Evolutionary conservation across 257 asterid species (phyloP).

Genomic region (Scutellaria minor): DNA sequence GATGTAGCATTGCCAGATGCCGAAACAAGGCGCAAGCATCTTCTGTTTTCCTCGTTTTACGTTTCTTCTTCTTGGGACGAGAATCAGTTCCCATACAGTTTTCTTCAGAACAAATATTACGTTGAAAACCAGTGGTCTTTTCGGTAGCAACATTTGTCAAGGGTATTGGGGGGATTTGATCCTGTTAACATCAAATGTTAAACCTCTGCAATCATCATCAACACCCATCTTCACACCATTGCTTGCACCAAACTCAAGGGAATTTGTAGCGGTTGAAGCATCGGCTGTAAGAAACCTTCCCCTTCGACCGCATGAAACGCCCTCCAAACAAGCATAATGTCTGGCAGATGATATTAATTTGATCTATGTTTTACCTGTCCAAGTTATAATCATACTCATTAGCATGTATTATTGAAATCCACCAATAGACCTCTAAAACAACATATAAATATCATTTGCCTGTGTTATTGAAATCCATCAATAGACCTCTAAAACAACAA

Average conservation of each 20-base stretch:
- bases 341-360: conserved; percentile 62
- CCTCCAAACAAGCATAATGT: conserved; percentile 55
- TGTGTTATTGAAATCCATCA: neutral
- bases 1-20: conserved; percentile 23
- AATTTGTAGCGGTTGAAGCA: conserved; percentile 36
- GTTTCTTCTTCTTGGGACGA: conserved; percentile 54
- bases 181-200: conserved; percentile 34
- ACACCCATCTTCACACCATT: conserved; percentile 32
- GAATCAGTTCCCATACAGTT: conserved; percentile 25
- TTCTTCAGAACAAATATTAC: conserved; percentile 29
- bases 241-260: conserved; percentile 30
- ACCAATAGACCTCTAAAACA: conserved; percentile 1
- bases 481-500: conserved; percentile 17
- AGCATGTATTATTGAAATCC: conserved; percentile 5
- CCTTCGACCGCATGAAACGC: conserved; percentile 48
- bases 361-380: conserved; percentile 57
- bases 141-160: conserved; percentile 32
- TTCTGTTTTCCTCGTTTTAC: conserved; percentile 38
- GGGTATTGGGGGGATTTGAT: conserved; percentile 32
- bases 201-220: conserved; percentile 28
- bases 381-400: conserved; percentile 18
- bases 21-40: conserved; percentile 14
- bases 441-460: conserved; percentile 28
- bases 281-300: conserved; percentile 55
- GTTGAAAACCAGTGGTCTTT: conserved; percentile 20